Evolutionary conservation across 1,284 basidiomycete genomes (phyloP), one percentile per base, ranked within the genome.

Genomic region (Lentinula novae-zelandiae): DNA sequence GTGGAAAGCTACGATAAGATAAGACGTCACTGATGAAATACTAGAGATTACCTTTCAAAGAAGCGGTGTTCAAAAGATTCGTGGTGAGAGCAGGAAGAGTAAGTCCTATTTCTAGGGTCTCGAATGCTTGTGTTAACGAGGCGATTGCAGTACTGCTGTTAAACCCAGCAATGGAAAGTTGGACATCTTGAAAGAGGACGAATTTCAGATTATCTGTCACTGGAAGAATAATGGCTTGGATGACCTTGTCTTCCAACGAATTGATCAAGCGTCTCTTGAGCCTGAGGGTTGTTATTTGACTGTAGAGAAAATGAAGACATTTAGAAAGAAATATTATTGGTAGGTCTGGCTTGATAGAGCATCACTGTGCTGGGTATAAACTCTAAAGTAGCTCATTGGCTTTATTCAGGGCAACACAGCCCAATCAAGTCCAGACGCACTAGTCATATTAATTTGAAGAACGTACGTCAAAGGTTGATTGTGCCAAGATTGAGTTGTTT

Each of bases 241-340:
- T 63, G 67, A 81, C 77, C 82, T 65, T 76, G 80, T 57, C 82
- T 78, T n/a, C 83, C 82, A 50, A 92, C 82, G 68, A 90, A 93
- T 49, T 90, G 82, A 64, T 86, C 82, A 42, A 93, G 75, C 1
- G 88, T 90, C 65, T 87, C 77, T 58, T 77, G 69, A 55, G 88
- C 89, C 67, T 86, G 76, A 0, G 84, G 82, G 59, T 76, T 86
- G 36, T 76, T 75, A 69, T 91, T 91, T 8, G 90, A 81, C 79
- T 87, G 62, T 15, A 31, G 10, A 40, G 12, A 66, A 66, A 10
- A 53, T 20, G n/a, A 46, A 42, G 40, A 42, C 7, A 9, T 46
- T 15, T 8, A n/a, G n/a, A 9, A 10, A 46, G 27, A 27, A 27
- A 27, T 4, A 27, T 27, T 3, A 27, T 27, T 3, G 27, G 27